A percentile compares a stretch with the other conserved stretches of the same genome.
These are phyloP conservation scores for Metarhizium humberi DNA, from an alignment of 2,329 filamentous ascomycete genomes.

Conservation along the genomic window DNA sequence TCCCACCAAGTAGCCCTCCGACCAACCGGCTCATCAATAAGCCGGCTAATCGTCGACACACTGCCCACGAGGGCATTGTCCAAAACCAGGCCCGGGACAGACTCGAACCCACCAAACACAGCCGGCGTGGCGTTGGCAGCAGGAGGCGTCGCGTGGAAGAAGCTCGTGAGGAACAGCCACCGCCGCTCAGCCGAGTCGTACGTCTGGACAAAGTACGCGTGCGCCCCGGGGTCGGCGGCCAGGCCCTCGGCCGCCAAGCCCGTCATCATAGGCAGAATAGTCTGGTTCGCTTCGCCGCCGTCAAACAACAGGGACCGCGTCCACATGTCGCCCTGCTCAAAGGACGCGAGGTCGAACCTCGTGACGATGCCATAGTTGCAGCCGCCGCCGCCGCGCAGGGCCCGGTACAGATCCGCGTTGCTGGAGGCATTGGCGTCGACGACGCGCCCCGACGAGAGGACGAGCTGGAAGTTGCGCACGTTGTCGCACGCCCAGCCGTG, in stretches of 20 bases:
- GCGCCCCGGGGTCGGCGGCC: conserved; percentile 10
- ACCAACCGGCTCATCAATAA: conserved; percentile 16
- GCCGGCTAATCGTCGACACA: conserved; percentile 13
- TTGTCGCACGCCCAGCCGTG: conserved; percentile 40
- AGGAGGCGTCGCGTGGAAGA: conserved; percentile 9
- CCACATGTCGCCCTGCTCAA: conserved; percentile 9
- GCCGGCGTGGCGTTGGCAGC: conserved; percentile 6
- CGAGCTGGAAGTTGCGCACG: conserved; percentile 44
- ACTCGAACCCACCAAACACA: conserved; percentile 15
- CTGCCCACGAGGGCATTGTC: conserved; percentile 12
- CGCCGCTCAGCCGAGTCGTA: conserved; percentile 4
- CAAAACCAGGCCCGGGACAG: conserved; percentile 10
- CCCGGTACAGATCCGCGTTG: conserved; percentile 47
- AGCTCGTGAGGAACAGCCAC: conserved; percentile 7
- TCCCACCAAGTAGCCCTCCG: conserved; percentile 20
- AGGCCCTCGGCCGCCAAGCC: conserved; percentile 10
- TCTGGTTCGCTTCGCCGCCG: conserved; percentile 4
- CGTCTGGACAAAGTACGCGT: conserved; percentile 13
- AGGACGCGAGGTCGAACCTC: conserved; percentile 9
- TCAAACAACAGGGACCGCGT: conserved; percentile 6
- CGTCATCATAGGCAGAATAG: conserved; percentile 9
- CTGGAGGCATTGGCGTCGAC: conserved; percentile 30
- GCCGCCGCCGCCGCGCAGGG: conserved; percentile 40
- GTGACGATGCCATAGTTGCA: conserved; percentile 35
- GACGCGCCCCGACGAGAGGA: conserved; percentile 35